These are phyloP conservation scores for Herpetospermum pedunculosum DNA, from an alignment of 306 rosid genomes.

Conservation along the genomic window DNA sequence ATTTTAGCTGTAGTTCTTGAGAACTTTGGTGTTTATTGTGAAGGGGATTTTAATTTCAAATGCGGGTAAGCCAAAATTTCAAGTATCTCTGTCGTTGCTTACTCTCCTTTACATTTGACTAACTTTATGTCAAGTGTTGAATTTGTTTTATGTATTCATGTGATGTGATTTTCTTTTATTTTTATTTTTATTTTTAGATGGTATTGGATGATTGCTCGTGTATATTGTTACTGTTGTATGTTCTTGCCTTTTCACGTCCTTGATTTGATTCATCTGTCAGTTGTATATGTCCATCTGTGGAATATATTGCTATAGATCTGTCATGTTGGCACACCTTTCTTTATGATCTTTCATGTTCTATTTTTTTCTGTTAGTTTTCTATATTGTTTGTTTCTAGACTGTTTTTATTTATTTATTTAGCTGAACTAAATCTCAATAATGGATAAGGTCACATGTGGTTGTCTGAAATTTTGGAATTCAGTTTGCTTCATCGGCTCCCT, in stretches of 20 bases:
- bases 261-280: neutral
- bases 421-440: neutral
- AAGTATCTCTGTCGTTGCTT: neutral
- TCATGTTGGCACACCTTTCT: neutral
- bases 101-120: neutral
- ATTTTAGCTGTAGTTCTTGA: conserved; percentile 78
- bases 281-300: neutral
- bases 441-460: neutral
- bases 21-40: conserved; percentile 83
- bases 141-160: neutral
- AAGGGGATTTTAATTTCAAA: conserved; percentile 80
- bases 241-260: neutral
- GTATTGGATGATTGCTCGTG: neutral
- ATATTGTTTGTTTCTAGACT: neutral
- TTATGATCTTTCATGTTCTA: neutral
- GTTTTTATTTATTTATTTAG: neutral
- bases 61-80: conserved; percentile 65
- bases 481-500: neutral
- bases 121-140: neutral
- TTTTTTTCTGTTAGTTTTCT: neutral
- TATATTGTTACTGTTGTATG: neutral
- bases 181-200: neutral
- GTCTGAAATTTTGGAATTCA: neutral
- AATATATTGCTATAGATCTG: neutral
- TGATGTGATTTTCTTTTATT: neutral